A percentile compares a stretch with the other conserved stretches of the same genome.
phyloP scores from a whole-genome alignment of 805 yeast species.

The Suhomyces pyralidae region DNA sequence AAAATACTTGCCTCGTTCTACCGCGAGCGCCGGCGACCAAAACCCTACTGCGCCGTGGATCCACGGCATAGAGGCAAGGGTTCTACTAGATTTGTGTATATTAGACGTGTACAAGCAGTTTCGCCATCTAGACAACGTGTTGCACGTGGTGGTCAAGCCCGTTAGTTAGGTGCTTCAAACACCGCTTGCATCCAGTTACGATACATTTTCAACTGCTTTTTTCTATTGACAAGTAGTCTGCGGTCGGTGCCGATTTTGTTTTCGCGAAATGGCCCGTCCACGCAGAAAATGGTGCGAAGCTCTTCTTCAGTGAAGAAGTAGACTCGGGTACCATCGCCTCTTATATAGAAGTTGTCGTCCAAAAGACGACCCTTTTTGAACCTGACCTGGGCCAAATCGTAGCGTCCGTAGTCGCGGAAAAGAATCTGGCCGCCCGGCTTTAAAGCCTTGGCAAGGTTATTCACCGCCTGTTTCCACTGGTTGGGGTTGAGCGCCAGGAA shows the following conservation, averaged over 20 bases:
- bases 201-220: constrained; percentile 91
- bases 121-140: constrained; percentile 35
- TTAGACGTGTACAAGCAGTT: constrained; percentile 33
- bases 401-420: constrained; percentile 92
- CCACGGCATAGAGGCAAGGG: constrained; percentile 30
- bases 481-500: constrained; percentile 88
- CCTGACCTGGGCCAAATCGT: constrained; percentile 92
- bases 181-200: constrained; percentile 96
- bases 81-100: constrained; percentile 12
- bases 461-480: constrained; percentile 84
- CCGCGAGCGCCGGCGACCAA: neutral
- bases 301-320: constrained; percentile 97
- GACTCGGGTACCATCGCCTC: constrained; percentile 98
- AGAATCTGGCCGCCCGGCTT: constrained; percentile 92
- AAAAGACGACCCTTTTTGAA: constrained; percentile 83
- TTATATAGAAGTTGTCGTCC: constrained; percentile 90
- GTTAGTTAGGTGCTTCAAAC: constrained; percentile 40
- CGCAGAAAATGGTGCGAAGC: constrained; percentile 62
- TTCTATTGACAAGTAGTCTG: constrained; percentile 85
- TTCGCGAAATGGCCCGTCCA: constrained; percentile 54
- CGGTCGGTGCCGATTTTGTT: constrained; percentile 84
- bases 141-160: constrained; percentile 17
- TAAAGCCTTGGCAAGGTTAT: constrained; percentile 64
- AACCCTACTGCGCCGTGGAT: constrained; percentile 14
- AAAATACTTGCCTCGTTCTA: neutral